Percentiles rank a stretch among this genome's conserved stretches.
phyloP scores from a whole-genome alignment of 352 stramenopile species.

The Achlya hypogyna region DNA sequence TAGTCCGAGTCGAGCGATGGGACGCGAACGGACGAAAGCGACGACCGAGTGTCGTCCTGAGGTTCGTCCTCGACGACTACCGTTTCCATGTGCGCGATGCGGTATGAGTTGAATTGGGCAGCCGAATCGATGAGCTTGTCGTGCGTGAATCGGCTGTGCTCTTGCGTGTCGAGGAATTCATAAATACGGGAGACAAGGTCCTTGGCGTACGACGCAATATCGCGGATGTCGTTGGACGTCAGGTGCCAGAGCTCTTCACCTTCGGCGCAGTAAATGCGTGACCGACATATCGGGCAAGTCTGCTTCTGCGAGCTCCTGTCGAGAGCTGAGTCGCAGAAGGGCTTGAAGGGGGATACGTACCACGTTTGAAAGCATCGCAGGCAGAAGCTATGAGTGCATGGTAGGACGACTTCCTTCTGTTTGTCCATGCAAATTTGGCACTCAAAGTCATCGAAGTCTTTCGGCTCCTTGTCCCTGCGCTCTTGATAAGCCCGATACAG shows the following conservation, averaged over 20 bases:
- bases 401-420: constrained; percentile 65
- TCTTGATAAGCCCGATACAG: background rate
- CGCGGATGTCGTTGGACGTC: constrained; percentile 55
- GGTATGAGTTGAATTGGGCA: background rate
- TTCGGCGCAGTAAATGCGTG: constrained; percentile 64
- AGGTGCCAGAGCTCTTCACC: constrained; percentile 67
- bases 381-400: constrained; percentile 71
- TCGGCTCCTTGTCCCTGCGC: background rate
- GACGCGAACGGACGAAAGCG: background rate
- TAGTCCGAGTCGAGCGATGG: constrained; percentile 4
- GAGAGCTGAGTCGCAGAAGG: background rate
- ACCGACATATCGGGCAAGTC: constrained; percentile 67
- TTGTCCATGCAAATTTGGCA: constrained; percentile 83
- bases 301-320: constrained; percentile 58
- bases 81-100: background rate
- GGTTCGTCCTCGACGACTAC: background rate
- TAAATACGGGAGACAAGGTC: constrained; percentile 70
- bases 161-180: constrained; percentile 57
- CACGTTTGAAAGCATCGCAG: constrained; percentile 70
- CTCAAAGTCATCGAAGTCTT: constrained; percentile 47
- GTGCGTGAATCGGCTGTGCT: background rate
- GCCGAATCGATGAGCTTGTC: background rate
- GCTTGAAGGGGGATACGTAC: constrained; percentile 16
- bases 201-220: constrained; percentile 65
- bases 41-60: background rate